A percentile compares a stretch with the other conserved stretches of the same genome.
These are phyloP conservation scores for Rhodotorula babjevae DNA, from an alignment of 768 basidiomycete genomes.

Conservation along the genomic window DNA sequence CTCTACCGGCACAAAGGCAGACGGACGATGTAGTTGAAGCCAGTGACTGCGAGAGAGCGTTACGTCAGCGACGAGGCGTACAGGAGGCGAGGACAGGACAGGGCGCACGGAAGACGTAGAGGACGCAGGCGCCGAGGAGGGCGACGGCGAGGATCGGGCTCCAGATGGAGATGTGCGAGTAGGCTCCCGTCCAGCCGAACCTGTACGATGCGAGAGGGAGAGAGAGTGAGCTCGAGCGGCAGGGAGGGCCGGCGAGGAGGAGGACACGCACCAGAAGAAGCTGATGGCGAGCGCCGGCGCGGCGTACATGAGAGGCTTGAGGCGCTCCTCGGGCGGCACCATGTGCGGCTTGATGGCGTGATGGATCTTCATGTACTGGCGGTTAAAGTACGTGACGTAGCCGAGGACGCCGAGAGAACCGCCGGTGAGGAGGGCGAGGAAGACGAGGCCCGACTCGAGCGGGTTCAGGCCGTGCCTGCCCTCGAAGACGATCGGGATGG, in stretches of 20 bases:
- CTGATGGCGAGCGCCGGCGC: conserved; percentile 33
- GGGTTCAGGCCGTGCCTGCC: conserved; percentile 44
- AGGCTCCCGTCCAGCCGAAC: conserved; percentile 37
- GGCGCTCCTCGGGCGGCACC: conserved; percentile 43
- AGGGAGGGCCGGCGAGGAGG: too few species aligned
- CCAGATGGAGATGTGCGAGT: conserved; percentile 19
- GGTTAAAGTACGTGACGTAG: conserved; percentile 41
- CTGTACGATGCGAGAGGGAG: too few species aligned
- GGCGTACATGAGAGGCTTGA: conserved; percentile 34
- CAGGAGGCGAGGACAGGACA: too few species aligned
- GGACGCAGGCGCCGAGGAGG: conserved; percentile 35
- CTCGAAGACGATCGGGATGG: conserved; percentile 45
- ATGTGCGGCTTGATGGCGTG: conserved; percentile 9
- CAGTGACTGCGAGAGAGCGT: neutral
- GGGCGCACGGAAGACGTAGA: conserved; percentile 32
- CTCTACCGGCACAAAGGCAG: too few species aligned
- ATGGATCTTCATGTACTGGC: conserved; percentile 35
- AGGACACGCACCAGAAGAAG: conserved; percentile 27
- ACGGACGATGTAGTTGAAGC: conserved; percentile 39
- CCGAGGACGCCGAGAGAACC: conserved; percentile 26
- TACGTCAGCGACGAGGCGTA: too few species aligned
- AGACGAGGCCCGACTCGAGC: conserved; percentile 43
- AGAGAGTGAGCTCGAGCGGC: too few species aligned
- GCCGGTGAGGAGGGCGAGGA: conserved; percentile 44
- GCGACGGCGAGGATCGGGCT: conserved; percentile 33